Evolutionary conservation across 2,329 filamentous ascomycete genomes (phyloP), one percentile per base, ranked within the genome.

Genomic region (Chaetomiaceae sp.): DNA sequence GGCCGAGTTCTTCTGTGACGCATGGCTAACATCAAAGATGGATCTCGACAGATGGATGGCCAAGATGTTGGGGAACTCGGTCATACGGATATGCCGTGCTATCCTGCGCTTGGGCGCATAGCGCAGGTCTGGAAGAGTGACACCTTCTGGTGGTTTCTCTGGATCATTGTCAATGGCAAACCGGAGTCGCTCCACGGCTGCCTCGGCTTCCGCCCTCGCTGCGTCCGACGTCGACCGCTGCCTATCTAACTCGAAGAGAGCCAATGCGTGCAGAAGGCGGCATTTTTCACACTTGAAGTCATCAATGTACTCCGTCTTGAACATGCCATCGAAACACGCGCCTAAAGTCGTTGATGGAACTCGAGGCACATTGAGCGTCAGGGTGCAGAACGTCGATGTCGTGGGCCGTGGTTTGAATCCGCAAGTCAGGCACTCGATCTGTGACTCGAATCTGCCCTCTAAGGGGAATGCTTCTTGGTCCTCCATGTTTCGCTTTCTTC

Each of bases 201-300:
- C 69, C 55, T 79, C 73, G 1, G 87, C 71, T 13, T 69, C 71
- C 33, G 69, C 67, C 61, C 73, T 79, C 58, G 79, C 80, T 18
- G 67, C 67, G 5, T 79, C 75, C 0, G 81, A 80, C 20, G 68
- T 75, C 3, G 80, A 75, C 51, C 73, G 79, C 30, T 73, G 69
- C 30, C 86, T 66, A 58, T 90, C 83, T 6, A 75, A 72, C 57
- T 81, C 74, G 58, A 89, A 80, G 46, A 78, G 70, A 27, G 83
- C 75, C 48, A 89, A 73, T 4, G 90, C 90, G 67, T 96, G 87
- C 38, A 89, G 71, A n/a, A 99, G 76, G 20, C 90, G 84, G 66
- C 94, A 99, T 71, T 85, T 88, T 64, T 96, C 94, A 72, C 94
- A 99, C 62, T 89, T 91, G 75, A 95, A 99, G 67, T 96, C 94